Percentiles rank a stretch among this genome's conserved stretches.
Conservation (phyloP, 495 filamentous ascomycete species). For the Achaetomiella virescens region DNA sequence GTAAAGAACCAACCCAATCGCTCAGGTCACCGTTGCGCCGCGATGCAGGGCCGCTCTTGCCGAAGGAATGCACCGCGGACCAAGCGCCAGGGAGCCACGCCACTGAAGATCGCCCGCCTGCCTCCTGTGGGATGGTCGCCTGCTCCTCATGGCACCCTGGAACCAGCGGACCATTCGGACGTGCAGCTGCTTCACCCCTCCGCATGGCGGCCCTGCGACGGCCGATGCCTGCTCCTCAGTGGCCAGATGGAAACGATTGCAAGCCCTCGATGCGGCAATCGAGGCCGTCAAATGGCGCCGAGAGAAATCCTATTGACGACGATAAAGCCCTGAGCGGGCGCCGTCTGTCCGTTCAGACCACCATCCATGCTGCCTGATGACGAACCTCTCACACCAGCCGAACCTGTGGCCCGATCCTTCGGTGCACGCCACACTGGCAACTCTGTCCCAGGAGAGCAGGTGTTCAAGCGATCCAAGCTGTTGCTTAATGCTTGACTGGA, state of each 20-base stretch:
- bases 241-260: background rate
- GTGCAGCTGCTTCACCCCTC: background rate
- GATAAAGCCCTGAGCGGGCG: background rate
- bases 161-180: slow-evolving; percentile 1
- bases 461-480: too few relatives aligned
- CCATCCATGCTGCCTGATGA: slow-evolving; percentile 4
- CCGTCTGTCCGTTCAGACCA: background rate
- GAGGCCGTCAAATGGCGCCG: background rate
- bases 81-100: slow-evolving; percentile 5
- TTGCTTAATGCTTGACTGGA: too few relatives aligned
- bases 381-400: background rate
- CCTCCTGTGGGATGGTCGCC: slow-evolving; percentile 1
- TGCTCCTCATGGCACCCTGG: slow-evolving; percentile 11
- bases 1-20: background rate
- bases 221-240: background rate
- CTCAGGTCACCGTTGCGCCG: background rate
- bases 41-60: slow-evolving; percentile 18
- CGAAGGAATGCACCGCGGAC: slow-evolving; percentile 8
- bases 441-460: background rate
- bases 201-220: background rate
- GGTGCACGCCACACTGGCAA: background rate
- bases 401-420: slow-evolving; percentile 6
- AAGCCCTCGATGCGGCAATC: background rate
- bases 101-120: slow-evolving; percentile 3
- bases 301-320: slow-evolving; percentile 2